Base-by-base conservation (phyloP, 176 grass and related monocot genomes). In the Alloteropsis semialata region DNA sequence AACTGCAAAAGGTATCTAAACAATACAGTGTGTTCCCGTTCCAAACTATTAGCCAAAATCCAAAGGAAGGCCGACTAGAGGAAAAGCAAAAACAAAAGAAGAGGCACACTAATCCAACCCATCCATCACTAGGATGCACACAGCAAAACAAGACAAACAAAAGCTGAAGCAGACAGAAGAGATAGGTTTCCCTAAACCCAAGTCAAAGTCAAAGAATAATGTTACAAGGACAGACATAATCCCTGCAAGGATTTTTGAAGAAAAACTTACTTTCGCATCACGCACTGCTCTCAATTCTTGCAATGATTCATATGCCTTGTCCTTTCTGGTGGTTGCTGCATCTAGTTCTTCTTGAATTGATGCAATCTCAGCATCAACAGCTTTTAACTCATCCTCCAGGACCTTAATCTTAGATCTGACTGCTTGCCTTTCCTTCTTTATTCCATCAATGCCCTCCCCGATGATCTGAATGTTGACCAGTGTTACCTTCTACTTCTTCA, bases 391-490 rank as follows among this genome's bases (percentile, higher is more conserved):
- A 62, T 90, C 88, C 33, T 93, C 91, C 72, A 93, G 81, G 53
- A 81, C 81, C 51, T 89, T 93, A 78, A 93, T 93, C 82, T 88
- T 93, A 43, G 81, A 81, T 75, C 88, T 90, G 66, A 93, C 81
- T 75, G 87, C 81, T 85, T 90, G 81, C 30, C 81, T 72, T 79
- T 93, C 91, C 73, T 90, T 93, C 85, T 85, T 93, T 75, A 93
- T 79, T 57, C 67, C 85, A 90, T 90, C 91, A 63, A 93, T 82
- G 12, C 82, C 85, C 53, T 68, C 88, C 51, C 91, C 88, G 0
- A 90, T 87, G 54, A 85, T 61, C 91, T 93, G 43, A 81, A 84
- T 81, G 27, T 58, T 66, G 50, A 60, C 6, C 1, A 45, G 16
- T n/a, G 57, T 53, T 59, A 54, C 29, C 41, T 51, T 50, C 8